phyloP scores from a whole-genome alignment of 495 filamentous ascomycete species.

The Aspergillus carlsbadensis region DNA sequence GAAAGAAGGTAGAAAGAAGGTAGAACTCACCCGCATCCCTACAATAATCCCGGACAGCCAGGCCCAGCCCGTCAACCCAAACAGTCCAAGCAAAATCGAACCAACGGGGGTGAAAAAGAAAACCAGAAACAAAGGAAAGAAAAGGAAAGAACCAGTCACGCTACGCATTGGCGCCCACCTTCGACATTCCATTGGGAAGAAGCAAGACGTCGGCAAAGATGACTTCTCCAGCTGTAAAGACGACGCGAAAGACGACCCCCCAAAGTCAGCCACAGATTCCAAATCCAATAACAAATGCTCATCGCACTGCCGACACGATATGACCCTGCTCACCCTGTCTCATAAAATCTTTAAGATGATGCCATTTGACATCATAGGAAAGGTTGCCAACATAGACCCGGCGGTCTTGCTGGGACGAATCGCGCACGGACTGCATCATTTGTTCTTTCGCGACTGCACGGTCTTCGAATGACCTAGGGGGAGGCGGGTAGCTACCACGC shows the following conservation, averaged over 20 bases:
- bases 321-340: slow-evolving; percentile 78
- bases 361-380: slow-evolving; percentile 99
- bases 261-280: slow-evolving; percentile 33
- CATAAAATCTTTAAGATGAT: slow-evolving; percentile 99
- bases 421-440: slow-evolving; percentile 91
- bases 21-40: slow-evolving; percentile 96
- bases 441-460: slow-evolving; percentile 82
- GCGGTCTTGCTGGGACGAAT: slow-evolving; percentile 96
- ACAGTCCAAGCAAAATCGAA: slow-evolving; percentile 73
- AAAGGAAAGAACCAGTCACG: slow-evolving; percentile 68
- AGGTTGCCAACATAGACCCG: slow-evolving; percentile 99
- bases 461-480: slow-evolving; percentile 77
- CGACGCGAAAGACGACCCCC: slow-evolving; percentile 22
- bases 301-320: slow-evolving; percentile 26
- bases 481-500: slow-evolving; percentile 58
- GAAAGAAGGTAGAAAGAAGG: not conserved
- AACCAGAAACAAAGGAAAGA: slow-evolving; percentile 55
- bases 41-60: slow-evolving; percentile 80
- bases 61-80: slow-evolving; percentile 99
- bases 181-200: slow-evolving; percentile 99
- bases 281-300: slow-evolving; percentile 17
- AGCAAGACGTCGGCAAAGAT: slow-evolving; percentile 99
- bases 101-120: slow-evolving; percentile 21
- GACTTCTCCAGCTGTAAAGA: slow-evolving; percentile 86
- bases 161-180: slow-evolving; percentile 97